Evolutionary conservation across 2,329 filamentous ascomycete genomes (phyloP).

Genomic region (Pseudonectria foliicola): DNA sequence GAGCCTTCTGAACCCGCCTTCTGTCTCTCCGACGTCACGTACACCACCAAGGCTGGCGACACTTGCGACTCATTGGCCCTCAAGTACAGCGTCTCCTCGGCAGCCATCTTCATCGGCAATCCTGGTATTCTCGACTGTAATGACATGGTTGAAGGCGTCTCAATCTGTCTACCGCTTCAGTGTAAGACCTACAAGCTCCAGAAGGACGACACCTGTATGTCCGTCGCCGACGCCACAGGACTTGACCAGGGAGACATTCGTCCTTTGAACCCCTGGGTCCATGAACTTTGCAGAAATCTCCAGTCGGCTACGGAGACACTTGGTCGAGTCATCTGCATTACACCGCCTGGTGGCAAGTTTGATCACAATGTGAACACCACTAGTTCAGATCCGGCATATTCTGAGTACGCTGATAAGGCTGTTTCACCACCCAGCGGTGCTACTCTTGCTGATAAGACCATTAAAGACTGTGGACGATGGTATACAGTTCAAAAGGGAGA

Average conservation of each 20-base stretch:
- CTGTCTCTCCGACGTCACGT: conserved; percentile 6
- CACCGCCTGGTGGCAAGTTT: neutral
- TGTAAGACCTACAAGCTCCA: conserved; percentile 4
- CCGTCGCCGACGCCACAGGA: neutral
- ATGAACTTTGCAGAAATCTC: neutral
- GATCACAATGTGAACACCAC: neutral
- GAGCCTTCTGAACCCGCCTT: conserved; percentile 1
- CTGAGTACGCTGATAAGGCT: neutral
- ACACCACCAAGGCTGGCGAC: conserved; percentile 2
- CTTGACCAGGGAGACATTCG: neutral
- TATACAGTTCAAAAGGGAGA: neutral
- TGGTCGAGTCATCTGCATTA: neutral
- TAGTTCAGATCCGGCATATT: neutral
- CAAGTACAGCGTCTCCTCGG: conserved; percentile 10
- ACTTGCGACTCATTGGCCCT: conserved; percentile 8
- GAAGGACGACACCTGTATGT: neutral
- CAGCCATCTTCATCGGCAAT: conserved; percentile 8
- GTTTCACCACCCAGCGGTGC: neutral
- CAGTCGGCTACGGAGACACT: neutral
- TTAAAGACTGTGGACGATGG: neutral
- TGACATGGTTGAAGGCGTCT: conserved; percentile 1
- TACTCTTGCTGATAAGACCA: neutral
- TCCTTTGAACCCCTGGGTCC: neutral
- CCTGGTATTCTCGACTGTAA: conserved; percentile 5
- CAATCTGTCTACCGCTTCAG: conserved; percentile 8